phyloP scores from a whole-genome alignment of 108 stramenopile species.

The Chaetoceros tenuissimus region DNA sequence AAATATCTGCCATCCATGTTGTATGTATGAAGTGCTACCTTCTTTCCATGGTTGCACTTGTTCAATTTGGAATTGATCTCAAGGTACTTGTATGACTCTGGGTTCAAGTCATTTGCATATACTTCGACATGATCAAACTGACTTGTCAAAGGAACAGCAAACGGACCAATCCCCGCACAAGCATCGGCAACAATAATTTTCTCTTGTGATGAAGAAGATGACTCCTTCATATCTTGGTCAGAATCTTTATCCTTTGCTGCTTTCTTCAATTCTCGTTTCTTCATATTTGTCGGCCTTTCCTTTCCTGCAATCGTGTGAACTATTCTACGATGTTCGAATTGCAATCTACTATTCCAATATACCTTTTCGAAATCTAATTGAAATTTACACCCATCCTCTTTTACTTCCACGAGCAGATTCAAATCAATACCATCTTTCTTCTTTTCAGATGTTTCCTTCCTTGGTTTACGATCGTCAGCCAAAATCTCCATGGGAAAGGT shows the following conservation, averaged over 20 bases:
- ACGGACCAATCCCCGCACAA: slow-evolving; percentile 97
- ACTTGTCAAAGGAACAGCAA: slow-evolving; percentile 86
- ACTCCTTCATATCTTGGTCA: not conserved
- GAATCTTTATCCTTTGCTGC: not conserved
- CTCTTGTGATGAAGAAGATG: not conserved
- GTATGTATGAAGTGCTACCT: slow-evolving; percentile 37
- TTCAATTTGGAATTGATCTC: slow-evolving; percentile 68
- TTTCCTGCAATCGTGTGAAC: slow-evolving; percentile 47
- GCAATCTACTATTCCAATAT: slow-evolving; percentile 95
- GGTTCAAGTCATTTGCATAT: slow-evolving; percentile 87
- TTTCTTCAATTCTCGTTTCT: not conserved
- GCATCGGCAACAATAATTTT: slow-evolving; percentile 77
- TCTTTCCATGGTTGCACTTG: slow-evolving; percentile 59
- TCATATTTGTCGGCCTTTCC: slow-evolving; percentile 13
- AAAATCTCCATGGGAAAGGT: slow-evolving; percentile 97
- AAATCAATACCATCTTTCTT: slow-evolving; percentile 15
- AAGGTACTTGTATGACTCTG: slow-evolving; percentile 70
- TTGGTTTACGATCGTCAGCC: slow-evolving; percentile 45
- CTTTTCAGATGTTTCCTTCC: slow-evolving; percentile 2
- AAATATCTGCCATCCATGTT: slow-evolving; percentile 89
- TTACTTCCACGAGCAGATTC: slow-evolving; percentile 54
- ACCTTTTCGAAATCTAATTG: slow-evolving; percentile 89
- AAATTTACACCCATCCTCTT: slow-evolving; percentile 86
- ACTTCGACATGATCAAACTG: slow-evolving; percentile 21
- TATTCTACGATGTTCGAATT: slow-evolving; percentile 82